phyloP scores from a whole-genome alignment of 805 yeast species.

The Metschnikowia cerradonensis region DNA sequence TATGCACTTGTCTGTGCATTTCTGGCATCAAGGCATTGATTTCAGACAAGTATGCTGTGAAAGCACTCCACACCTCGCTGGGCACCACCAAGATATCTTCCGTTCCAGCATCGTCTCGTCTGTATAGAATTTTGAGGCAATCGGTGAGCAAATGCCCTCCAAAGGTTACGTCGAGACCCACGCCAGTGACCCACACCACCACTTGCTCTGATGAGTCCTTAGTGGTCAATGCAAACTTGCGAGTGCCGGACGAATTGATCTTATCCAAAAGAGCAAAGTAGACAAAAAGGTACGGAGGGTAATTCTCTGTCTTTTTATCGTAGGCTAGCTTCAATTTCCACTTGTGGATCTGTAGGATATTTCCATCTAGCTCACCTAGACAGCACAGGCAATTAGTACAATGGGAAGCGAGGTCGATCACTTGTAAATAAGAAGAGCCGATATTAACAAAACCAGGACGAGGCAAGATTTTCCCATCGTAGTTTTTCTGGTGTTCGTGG shows the following conservation, averaged over 20 bases:
- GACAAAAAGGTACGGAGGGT: slow-evolving; percentile 18
- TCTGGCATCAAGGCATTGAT: slow-evolving; percentile 9
- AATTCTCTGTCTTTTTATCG: slow-evolving; percentile 12
- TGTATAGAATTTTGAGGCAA: slow-evolving; percentile 29
- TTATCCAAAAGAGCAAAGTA: slow-evolving; percentile 30
- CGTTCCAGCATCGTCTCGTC: slow-evolving; percentile 6
- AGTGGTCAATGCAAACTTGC: slow-evolving; percentile 26
- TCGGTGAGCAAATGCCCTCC: slow-evolving; percentile 17
- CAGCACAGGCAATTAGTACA: slow-evolving; percentile 36
- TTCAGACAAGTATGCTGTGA: slow-evolving; percentile 6
- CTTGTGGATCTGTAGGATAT: slow-evolving; percentile 39
- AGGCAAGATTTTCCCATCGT: slow-evolving; percentile 43
- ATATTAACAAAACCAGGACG: slow-evolving; percentile 39
- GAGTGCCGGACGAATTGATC: slow-evolving; percentile 35
- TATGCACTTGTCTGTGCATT: slow-evolving; percentile 1
- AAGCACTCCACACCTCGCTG: slow-evolving; percentile 9
- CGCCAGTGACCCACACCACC: slow-evolving; percentile 34
- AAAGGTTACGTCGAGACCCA: slow-evolving; percentile 30
- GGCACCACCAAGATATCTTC: slow-evolving; percentile 12
- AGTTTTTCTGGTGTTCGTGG: slow-evolving; percentile 21
- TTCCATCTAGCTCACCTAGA: slow-evolving; percentile 39
- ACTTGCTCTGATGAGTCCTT: slow-evolving; percentile 14
- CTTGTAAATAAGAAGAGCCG: slow-evolving; percentile 54
- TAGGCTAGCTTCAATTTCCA: slow-evolving; percentile 47
- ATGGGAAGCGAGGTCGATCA: slow-evolving; percentile 24